These are phyloP conservation scores for Geotrichum reessii DNA, from an alignment of 1,139 yeast genomes.

Conservation along the genomic window DNA sequence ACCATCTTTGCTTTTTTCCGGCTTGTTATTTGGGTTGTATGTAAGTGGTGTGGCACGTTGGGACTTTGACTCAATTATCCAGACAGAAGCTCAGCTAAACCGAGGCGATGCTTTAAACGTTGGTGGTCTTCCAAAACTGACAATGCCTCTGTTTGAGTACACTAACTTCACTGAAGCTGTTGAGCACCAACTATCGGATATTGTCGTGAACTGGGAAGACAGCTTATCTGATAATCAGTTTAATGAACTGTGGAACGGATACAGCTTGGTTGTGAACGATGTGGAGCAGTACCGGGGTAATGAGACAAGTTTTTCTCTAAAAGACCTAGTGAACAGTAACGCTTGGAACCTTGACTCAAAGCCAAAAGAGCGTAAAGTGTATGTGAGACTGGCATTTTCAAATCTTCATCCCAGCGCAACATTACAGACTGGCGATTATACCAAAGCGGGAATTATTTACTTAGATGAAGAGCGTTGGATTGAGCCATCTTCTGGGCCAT, in stretches of 20 bases:
- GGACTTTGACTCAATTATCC: slow-evolving; percentile 89
- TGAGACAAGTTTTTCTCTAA: slow-evolving; percentile 27
- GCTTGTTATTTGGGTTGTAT: slow-evolving; percentile 72
- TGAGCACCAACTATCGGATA: slow-evolving; percentile 1
- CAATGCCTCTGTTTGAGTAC: slow-evolving; percentile 33
- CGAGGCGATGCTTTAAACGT: slow-evolving; percentile 63
- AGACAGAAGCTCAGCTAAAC: slow-evolving; percentile 60
- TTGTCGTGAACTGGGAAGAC: slow-evolving; percentile 12
- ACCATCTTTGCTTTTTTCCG: slow-evolving; percentile 71
- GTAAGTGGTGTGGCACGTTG: slow-evolving; percentile 85
- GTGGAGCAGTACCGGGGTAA: slow-evolving; percentile 65
- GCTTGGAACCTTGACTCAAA: slow-evolving; percentile 9
- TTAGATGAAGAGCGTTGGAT: slow-evolving; percentile 23
- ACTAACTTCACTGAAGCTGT: slow-evolving; percentile 4
- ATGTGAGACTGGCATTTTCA: slow-evolving; percentile 30
- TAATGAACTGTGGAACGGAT: slow-evolving; percentile 37
- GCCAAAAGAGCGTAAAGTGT: slow-evolving; percentile 19
- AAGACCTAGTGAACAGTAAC: slow-evolving; percentile 25
- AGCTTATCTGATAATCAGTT: not conserved
- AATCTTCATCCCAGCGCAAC: slow-evolving; percentile 16
- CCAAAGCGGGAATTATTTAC: slow-evolving; percentile 27
- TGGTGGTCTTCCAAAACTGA: slow-evolving; percentile 52
- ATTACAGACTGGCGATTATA: slow-evolving; percentile 27
- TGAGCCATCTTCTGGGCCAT: slow-evolving; percentile 23
- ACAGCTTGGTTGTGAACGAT: slow-evolving; percentile 68